A percentile compares a stretch with the other conserved stretches of the same genome.
Conservation (phyloP, 805 yeast genomes). For the Candida gorgasii region DNA sequence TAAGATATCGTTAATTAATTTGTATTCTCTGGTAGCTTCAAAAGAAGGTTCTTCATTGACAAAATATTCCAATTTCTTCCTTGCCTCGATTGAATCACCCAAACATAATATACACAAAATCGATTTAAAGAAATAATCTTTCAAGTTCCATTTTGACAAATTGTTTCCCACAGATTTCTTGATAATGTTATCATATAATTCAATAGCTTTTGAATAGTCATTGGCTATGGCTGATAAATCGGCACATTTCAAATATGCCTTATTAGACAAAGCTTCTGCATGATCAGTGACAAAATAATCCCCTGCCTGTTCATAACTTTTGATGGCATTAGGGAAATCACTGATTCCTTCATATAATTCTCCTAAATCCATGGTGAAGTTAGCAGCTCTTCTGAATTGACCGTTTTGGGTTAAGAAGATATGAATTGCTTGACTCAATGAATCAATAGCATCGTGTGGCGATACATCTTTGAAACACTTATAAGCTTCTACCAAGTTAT, state of each 20-base stretch:
- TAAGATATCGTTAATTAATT: constrained; percentile 63
- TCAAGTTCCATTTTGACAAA: constrained; percentile 85
- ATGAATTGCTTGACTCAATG: constrained; percentile 74
- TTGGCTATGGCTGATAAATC: constrained; percentile 73
- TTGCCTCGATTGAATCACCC: constrained; percentile 85
- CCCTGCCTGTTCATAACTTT: constrained; percentile 87
- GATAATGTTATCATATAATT: constrained; percentile 75
- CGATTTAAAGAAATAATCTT: constrained; percentile 86
- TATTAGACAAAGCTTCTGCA: constrained; percentile 86
- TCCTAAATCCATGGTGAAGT: constrained; percentile 88
- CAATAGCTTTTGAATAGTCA: constrained; percentile 74
- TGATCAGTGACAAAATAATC: constrained; percentile 95
- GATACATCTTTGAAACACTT: constrained; percentile 77
- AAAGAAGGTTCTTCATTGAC: constrained; percentile 74
- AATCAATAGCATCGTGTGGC: constrained; percentile 74
- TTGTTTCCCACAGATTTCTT: constrained; percentile 71
- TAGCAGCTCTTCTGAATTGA: constrained; percentile 95
- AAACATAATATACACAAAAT: constrained; percentile 81
- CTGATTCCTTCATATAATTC: constrained; percentile 75
- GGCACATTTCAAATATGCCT: constrained; percentile 86
- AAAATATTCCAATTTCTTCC: constrained; percentile 64
- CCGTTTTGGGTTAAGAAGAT: constrained; percentile 82
- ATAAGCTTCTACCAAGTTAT: constrained; percentile 85
- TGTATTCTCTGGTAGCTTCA: constrained; percentile 72
- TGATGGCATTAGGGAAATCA: constrained; percentile 68